Percentiles rank a stretch among this genome's conserved stretches.
Conservation (phyloP, 139 green algal species). For the Chlamydomonas sp. region DNA sequence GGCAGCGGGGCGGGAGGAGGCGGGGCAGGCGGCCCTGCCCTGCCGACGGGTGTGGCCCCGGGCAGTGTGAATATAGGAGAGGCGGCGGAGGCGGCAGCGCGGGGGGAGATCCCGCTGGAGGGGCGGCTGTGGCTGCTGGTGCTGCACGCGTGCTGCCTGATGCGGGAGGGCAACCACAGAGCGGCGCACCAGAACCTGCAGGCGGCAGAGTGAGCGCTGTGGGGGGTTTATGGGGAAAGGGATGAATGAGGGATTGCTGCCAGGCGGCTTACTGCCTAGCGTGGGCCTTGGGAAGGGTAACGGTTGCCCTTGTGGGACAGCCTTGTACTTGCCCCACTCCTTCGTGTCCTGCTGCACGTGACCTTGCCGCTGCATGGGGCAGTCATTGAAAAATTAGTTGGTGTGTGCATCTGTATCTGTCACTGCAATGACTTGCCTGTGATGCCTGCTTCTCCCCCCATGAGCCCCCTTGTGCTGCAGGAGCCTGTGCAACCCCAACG, state of each 20-base stretch:
- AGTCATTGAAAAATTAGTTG: too few species aligned
- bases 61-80: too few species aligned
- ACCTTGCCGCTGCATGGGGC: too few species aligned
- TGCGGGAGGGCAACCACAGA: slow-evolving; percentile 6
- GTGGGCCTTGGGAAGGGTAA: too few species aligned
- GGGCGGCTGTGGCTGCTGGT: slow-evolving; percentile 35
- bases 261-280: too few species aligned
- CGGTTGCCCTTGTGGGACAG: too few species aligned
- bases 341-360: too few species aligned
- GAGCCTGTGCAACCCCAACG: slow-evolving; percentile 28
- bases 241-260: too few species aligned
- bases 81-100: not conserved
- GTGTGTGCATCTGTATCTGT: not conserved
- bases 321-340: not conserved
- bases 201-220: slow-evolving; percentile 16
- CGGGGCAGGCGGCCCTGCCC: too few species aligned
- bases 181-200: slow-evolving; percentile 3
- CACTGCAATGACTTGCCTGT: not conserved
- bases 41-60: too few species aligned
- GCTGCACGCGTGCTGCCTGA: slow-evolving; percentile 27
- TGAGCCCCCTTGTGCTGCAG: not conserved
- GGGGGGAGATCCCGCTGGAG: slow-evolving; percentile 29
- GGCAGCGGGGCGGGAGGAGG: too few species aligned
- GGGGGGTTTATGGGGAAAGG: not conserved
- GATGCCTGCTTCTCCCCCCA: not conserved